Percentiles rank a stretch among this genome's conserved stretches.
Conservation (phyloP, 129 eudicot species). For the Escallonia rubra region DNA sequence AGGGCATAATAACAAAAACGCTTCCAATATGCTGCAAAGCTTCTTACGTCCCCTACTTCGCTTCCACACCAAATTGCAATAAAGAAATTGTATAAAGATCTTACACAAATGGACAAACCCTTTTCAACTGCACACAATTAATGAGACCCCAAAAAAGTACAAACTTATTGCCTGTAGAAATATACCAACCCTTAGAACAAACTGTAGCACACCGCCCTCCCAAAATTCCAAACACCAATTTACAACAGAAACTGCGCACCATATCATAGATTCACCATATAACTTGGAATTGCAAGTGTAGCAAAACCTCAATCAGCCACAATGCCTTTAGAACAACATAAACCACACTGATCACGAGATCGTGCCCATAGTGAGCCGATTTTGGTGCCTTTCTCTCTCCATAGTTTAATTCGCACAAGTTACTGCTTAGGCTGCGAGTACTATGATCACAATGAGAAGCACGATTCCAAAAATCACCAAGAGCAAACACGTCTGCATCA, state of each 20-base stretch:
- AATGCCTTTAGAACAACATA: background rate
- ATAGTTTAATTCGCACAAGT: background rate
- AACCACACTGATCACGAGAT: background rate
- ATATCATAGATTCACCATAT: background rate
- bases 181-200: too few species aligned
- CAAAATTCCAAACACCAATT: background rate
- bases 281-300: background rate
- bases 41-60: too few species aligned
- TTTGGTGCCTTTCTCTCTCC: background rate
- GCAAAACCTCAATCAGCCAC: background rate
- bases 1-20: too few species aligned
- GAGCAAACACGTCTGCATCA: constrained; percentile 82
- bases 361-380: background rate
- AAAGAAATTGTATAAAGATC: too few species aligned
- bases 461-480: constrained; percentile 82
- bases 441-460: constrained; percentile 73
- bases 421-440: constrained; percentile 53
- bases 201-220: too few species aligned
- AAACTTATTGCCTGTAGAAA: too few species aligned
- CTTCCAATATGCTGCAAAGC: too few species aligned
- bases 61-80: too few species aligned
- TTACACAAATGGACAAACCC: too few species aligned
- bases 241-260: background rate
- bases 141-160: too few species aligned
- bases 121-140: too few species aligned